A percentile compares a stretch with the other conserved stretches of the same genome.
These are phyloP conservation scores for Rauvolfia tetraphylla DNA, from an alignment of 257 asterid species.

Conservation along the genomic window DNA sequence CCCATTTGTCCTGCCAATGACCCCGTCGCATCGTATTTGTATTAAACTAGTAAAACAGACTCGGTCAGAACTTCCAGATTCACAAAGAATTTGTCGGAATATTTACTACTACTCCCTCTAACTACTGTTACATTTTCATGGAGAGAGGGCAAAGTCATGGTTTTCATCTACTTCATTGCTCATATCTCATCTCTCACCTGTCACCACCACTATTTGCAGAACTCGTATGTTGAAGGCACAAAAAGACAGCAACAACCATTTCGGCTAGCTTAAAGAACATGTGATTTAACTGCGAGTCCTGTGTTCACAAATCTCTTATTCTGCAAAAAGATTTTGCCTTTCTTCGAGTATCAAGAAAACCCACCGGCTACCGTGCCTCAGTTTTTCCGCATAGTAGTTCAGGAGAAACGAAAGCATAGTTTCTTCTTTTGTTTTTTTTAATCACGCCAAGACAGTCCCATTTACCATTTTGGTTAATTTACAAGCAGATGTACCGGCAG, in stretches of 20 bases:
- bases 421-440: too few species aligned
- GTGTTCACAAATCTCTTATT: neutral
- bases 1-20: neutral
- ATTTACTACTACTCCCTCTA: too few species aligned
- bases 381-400: too few species aligned
- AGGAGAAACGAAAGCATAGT: too few species aligned
- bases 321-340: neutral
- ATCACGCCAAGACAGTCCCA: too few species aligned
- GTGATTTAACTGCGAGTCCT: too few species aligned
- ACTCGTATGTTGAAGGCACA: neutral
- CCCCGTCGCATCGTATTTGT: neutral
- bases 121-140: neutral
- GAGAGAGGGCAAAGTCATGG: conserved; percentile 6
- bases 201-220: neutral
- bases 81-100: neutral
- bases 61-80: neutral
- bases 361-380: neutral
- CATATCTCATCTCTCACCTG: neutral
- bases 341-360: neutral
- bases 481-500: neutral
- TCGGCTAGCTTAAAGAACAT: too few species aligned
- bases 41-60: neutral
- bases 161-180: neutral
- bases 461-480: neutral
- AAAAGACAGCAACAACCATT: neutral